phyloP scores from a whole-genome alignment of 257 asterid genomes.

The Verbena officinalis region DNA sequence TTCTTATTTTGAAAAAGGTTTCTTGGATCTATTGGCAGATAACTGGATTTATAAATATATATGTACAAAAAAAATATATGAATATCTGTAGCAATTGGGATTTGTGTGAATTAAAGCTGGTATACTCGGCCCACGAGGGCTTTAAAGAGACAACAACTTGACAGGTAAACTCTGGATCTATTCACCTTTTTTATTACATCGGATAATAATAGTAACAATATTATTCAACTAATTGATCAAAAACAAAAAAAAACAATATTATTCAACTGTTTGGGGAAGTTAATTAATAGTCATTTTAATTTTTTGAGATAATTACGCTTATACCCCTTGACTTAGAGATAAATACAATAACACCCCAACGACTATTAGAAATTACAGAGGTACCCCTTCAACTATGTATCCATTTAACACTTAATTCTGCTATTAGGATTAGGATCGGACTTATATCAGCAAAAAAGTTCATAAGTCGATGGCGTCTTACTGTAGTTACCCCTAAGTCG shows the following conservation, averaged over 20 bases:
- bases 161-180: neutral
- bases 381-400: neutral
- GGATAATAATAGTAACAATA: neutral
- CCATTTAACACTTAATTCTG: neutral
- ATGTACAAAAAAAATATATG: neutral
- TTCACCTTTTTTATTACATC: neutral
- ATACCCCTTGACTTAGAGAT: too few species aligned
- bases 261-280: conserved; percentile 15
- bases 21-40: neutral
- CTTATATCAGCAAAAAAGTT: too few species aligned
- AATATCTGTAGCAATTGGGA: neutral
- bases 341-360: too few species aligned
- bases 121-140: neutral
- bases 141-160: neutral
- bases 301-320: neutral
- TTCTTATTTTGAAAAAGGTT: neutral
- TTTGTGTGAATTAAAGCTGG: neutral
- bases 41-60: neutral
- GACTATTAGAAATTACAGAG: too few species aligned
- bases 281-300: neutral
- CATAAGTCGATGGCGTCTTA: too few species aligned
- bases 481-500: too few species aligned
- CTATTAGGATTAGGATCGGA: too few species aligned
- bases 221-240: too few species aligned
- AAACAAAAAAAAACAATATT: too few species aligned